Conservation (phyloP, 2,329 filamentous ascomycete species). For the Chrysoporthe cubensis region DNA sequence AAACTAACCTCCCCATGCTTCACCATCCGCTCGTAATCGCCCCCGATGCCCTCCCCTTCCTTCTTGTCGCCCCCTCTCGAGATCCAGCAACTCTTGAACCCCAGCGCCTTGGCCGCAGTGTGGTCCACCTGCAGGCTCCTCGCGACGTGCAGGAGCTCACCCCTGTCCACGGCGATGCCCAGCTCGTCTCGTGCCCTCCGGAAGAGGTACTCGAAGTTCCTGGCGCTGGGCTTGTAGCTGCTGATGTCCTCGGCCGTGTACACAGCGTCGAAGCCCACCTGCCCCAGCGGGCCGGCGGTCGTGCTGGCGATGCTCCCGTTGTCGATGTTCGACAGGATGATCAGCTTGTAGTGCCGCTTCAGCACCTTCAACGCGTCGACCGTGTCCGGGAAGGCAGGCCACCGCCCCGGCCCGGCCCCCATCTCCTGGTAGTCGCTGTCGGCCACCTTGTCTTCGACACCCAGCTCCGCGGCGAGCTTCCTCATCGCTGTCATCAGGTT, state of each 20-base stretch:
- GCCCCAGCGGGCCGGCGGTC: conserved; percentile 45
- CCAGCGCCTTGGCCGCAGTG: conserved; percentile 63
- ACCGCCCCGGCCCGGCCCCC: conserved; percentile 54
- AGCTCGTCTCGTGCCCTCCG: conserved; percentile 55
- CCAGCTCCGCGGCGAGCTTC: conserved; percentile 49
- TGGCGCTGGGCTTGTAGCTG: conserved; percentile 67
- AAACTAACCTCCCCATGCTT: conserved; percentile 38
- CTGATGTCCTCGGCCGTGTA: conserved; percentile 75
- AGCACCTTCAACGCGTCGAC: conserved; percentile 55
- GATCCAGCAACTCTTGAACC: conserved; percentile 69
- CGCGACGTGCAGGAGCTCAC: conserved; percentile 68
- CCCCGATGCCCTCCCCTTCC: conserved; percentile 31
- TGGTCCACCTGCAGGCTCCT: conserved; percentile 71
- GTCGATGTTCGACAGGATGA: conserved; percentile 66
- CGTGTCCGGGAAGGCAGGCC: conserved; percentile 63
- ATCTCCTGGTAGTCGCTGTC: conserved; percentile 51
- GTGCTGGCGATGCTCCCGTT: conserved; percentile 43
- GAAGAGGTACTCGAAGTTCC: conserved; percentile 71
- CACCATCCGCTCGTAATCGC: conserved; percentile 40
- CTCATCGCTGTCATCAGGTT: conserved; percentile 57
- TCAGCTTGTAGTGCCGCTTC: conserved; percentile 51
- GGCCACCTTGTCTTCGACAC: conserved; percentile 38
- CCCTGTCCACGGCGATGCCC: conserved; percentile 52
- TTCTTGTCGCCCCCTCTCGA: conserved; percentile 50
- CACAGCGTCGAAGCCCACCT: conserved; percentile 61